Conservation (phyloP, 2,329 filamentous ascomycete genomes). For the Leptographium wingfieldii region DNA sequence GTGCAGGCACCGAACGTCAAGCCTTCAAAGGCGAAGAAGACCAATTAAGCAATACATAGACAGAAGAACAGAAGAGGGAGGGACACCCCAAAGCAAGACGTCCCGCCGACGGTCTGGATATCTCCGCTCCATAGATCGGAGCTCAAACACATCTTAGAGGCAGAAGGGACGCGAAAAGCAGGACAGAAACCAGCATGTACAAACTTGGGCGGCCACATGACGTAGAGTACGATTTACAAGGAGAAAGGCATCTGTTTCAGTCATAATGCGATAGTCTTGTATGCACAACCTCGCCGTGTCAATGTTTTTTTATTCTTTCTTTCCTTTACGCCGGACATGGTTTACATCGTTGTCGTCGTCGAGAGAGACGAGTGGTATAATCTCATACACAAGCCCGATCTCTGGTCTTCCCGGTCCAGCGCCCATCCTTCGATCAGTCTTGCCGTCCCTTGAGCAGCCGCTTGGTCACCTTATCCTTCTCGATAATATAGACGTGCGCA, state of each 20-base stretch:
- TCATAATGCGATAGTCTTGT: background rate
- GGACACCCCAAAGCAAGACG: background rate
- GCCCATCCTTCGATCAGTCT: slow-evolving; percentile 38
- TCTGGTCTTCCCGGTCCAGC: background rate
- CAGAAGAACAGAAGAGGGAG: background rate
- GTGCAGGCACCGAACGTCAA: slow-evolving; percentile 33
- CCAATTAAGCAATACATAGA: slow-evolving; percentile 26
- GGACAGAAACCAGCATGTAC: background rate
- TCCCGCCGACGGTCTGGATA: background rate
- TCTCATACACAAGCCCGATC: background rate
- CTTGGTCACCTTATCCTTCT: slow-evolving; percentile 99
- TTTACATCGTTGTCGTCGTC: background rate
- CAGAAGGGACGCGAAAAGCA: background rate
- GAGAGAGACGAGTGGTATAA: slow-evolving; percentile 5
- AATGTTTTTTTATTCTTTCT: background rate
- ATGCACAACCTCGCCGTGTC: background rate
- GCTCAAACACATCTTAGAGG: background rate
- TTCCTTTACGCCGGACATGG: background rate
- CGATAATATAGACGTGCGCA: slow-evolving; percentile 97
- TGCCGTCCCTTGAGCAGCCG: slow-evolving; percentile 95
- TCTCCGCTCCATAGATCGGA: background rate
- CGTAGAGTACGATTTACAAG: background rate
- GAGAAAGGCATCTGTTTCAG: background rate
- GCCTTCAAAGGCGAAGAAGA: slow-evolving; percentile 38
- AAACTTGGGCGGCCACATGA: background rate